Evolutionary conservation across 1,284 basidiomycete species (phyloP).

Genomic region (Papiliotrema nemorosa): DNA sequence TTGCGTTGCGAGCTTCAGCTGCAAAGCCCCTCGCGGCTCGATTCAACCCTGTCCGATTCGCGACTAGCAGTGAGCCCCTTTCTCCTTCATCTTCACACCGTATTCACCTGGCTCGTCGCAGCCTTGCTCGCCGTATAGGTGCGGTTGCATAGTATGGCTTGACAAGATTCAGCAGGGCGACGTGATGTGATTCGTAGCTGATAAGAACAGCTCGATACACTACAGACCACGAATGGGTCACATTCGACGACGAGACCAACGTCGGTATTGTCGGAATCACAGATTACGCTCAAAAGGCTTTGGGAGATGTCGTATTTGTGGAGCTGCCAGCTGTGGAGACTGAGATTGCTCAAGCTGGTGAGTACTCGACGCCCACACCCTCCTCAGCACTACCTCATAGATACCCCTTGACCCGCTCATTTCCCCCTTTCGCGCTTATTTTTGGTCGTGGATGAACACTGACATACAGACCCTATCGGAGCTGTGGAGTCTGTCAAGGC

Average conservation of each 20-base stretch:
- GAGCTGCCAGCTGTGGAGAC: conserved; percentile 77
- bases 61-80: conserved; percentile 6
- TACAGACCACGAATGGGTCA: conserved; percentile 84
- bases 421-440: conserved; percentile 3
- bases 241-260: conserved; percentile 73
- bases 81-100: neutral
- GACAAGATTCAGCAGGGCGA: neutral
- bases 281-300: conserved; percentile 83
- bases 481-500: conserved; percentile 98
- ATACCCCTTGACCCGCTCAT: neutral
- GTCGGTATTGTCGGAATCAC: conserved; percentile 86
- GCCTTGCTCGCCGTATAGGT: neutral
- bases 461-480: conserved; percentile 75
- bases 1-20: neutral
- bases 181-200: neutral
- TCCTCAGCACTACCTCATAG: neutral
- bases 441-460: neutral
- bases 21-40: neutral
- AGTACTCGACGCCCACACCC: conserved; percentile 20
- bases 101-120: neutral
- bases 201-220: conserved; percentile 68
- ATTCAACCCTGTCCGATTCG: conserved; percentile 10
- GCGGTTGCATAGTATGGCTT: neutral
- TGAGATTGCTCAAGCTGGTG: conserved; percentile 73
- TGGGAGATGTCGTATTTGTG: conserved; percentile 97